Evolutionary conservation across 306 rosid genomes (phyloP).

Genomic region (Hippophae tibetana): DNA sequence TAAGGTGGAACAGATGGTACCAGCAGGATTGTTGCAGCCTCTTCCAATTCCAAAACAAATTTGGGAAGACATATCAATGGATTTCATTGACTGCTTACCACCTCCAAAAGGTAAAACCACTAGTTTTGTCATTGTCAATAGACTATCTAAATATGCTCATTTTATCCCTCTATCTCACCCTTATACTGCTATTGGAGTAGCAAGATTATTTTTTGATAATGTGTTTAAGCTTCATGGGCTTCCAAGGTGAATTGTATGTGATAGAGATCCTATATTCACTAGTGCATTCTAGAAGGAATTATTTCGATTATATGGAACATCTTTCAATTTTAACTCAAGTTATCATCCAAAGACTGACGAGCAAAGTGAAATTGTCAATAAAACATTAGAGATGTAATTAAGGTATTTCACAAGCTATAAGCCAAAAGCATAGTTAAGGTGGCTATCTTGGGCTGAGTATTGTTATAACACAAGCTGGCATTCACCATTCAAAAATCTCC

Average conservation of each 20-base stretch:
- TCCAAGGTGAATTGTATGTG: not conserved
- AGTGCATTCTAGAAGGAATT: not conserved
- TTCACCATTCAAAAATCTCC: not conserved
- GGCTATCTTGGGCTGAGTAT: not conserved
- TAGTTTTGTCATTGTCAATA: not conserved
- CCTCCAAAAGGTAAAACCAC: not conserved
- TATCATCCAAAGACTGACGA: too few relatives aligned
- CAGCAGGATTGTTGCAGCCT: not conserved
- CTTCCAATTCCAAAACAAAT: not conserved
- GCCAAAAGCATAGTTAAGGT: not conserved
- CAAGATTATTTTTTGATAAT: rapidly evolving
- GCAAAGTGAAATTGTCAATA: not conserved
- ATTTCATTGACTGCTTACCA: not conserved
- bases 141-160: not conserved
- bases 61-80: not conserved
- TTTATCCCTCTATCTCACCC: not conserved
- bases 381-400: not conserved
- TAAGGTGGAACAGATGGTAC: not conserved
- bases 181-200: too few relatives aligned
- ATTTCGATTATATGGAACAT: not conserved
- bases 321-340: not conserved
- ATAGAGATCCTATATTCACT: not conserved
- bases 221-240: not conserved
- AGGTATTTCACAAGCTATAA: not conserved
- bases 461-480: not conserved